Evolutionary conservation across 768 basidiomycete species (phyloP).

Genomic region (Tremella yokohamensis): DNA sequence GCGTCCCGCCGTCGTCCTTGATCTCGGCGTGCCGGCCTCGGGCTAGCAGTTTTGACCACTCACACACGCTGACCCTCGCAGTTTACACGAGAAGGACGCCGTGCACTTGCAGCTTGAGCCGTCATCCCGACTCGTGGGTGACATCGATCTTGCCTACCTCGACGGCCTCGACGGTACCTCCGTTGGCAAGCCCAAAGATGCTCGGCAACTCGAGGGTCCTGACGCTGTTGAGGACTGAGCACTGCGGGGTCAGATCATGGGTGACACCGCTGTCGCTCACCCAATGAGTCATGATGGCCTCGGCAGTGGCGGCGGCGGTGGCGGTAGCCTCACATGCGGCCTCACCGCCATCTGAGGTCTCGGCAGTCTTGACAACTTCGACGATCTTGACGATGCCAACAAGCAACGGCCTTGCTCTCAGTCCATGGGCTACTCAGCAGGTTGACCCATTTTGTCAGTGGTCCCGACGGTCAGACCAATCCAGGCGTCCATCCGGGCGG

Average conservation of each 20-base stretch:
- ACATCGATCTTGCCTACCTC: slow-evolving; percentile 6
- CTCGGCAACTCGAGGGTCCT: background rate
- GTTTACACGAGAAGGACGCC: too few relatives aligned
- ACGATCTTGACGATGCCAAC: too few relatives aligned
- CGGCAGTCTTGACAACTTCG: background rate
- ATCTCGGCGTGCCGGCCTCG: too few relatives aligned
- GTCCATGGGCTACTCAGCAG: background rate
- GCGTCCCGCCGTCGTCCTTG: too few relatives aligned
- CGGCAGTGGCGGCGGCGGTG: background rate
- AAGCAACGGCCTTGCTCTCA: background rate
- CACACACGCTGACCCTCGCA: too few relatives aligned
- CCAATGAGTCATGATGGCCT: background rate
- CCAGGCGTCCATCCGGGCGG: too few relatives aligned
- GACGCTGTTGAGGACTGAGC: background rate
- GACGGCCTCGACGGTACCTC: background rate
- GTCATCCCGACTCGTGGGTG: background rate
- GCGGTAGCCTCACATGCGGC: background rate
- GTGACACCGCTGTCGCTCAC: slow-evolving; percentile 10
- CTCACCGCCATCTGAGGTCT: background rate
- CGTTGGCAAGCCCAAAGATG: slow-evolving; percentile 7
- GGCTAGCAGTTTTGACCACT: too few relatives aligned
- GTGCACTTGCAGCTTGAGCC: too few relatives aligned
- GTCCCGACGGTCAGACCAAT: too few relatives aligned
- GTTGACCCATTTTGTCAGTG: too few relatives aligned
- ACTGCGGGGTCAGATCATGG: slow-evolving; percentile 7